Conservation (phyloP, 768 basidiomycete species). For the Auricularia heimuer region DNA sequence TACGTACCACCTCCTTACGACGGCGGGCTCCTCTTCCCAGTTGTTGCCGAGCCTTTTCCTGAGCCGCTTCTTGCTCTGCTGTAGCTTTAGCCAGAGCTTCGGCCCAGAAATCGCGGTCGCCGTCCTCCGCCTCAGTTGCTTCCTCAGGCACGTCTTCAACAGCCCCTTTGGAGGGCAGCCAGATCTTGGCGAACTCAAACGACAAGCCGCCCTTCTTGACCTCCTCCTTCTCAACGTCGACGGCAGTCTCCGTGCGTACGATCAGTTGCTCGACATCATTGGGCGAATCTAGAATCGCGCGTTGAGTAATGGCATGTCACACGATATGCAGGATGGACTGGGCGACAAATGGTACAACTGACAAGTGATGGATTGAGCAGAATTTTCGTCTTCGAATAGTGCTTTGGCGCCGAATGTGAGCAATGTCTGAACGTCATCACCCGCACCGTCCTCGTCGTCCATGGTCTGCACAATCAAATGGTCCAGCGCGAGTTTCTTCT, state of each 20-base stretch:
- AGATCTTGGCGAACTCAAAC: constrained; percentile 87
- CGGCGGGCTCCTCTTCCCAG: constrained; percentile 64
- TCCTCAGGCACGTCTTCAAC: constrained; percentile 56
- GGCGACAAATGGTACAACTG: constrained; percentile 15
- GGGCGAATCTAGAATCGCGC: constrained; percentile 48
- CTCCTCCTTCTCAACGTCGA: constrained; percentile 39
- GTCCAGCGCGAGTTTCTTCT: constrained; percentile 89
- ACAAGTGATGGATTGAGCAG: constrained; percentile 62
- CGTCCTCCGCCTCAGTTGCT: constrained; percentile 27
- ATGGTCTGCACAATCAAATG: constrained; percentile 95
- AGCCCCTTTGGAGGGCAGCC: constrained; percentile 69
- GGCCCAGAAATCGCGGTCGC: constrained; percentile 74
- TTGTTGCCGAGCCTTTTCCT: constrained; percentile 36
- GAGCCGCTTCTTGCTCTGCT: constrained; percentile 37
- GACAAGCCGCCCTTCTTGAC: constrained; percentile 43
- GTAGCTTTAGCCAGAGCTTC: constrained; percentile 44
- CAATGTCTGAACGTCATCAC: constrained; percentile 80
- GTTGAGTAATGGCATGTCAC: too few species aligned
- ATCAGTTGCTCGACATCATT: constrained; percentile 80
- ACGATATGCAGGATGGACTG: background rate
- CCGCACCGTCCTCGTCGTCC: constrained; percentile 68
- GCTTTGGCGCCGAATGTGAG: constrained; percentile 82
- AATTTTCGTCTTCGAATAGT: constrained; percentile 61
- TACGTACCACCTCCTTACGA: constrained; percentile 51
- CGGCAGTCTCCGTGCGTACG: constrained; percentile 71